Percentiles rank a stretch among this genome's conserved stretches.
Conservation (phyloP, 805 yeast species). For the Metschnikowia lochheadii region DNA sequence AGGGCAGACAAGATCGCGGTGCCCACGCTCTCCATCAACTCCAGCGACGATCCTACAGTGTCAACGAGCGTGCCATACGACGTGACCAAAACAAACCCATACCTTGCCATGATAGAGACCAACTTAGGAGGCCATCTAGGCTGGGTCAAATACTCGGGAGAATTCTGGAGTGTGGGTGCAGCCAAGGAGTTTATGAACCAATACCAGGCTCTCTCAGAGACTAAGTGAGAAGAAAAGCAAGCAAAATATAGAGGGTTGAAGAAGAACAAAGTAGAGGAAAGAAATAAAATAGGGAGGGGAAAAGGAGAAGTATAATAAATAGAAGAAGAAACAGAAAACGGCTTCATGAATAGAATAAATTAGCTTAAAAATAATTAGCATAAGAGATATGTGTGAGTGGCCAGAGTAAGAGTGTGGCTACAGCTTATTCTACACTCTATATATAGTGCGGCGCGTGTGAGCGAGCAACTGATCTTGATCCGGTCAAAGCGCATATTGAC, state of each 20-base stretch:
- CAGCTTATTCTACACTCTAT: neutral
- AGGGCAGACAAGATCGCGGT: conserved; percentile 50
- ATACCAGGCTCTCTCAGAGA: conserved; percentile 13
- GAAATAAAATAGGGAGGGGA: too few relatives aligned
- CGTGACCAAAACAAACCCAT: conserved; percentile 50
- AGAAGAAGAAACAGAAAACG: too few relatives aligned
- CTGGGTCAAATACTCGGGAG: conserved; percentile 60
- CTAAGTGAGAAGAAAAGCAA: too few relatives aligned
- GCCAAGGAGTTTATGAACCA: conserved; percentile 32
- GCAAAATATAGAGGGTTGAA: too few relatives aligned
- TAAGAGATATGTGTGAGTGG: too few relatives aligned
- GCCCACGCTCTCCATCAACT: conserved; percentile 60
- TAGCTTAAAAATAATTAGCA: too few relatives aligned
- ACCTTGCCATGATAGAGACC: conserved; percentile 53
- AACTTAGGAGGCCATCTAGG: conserved; percentile 79
- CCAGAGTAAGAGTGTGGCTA: too few relatives aligned
- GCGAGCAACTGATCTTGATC: neutral
- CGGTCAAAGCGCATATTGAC: neutral
- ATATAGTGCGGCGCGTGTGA: neutral
- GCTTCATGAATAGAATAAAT: too few relatives aligned
- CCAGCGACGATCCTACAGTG: conserved; percentile 74
- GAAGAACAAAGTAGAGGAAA: too few relatives aligned
- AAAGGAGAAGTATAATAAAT: too few relatives aligned
- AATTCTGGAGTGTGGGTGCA: conserved; percentile 55
- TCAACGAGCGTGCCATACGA: conserved; percentile 55